Evolutionary conservation across 1,284 basidiomycete species (phyloP).

Genomic region (Cerioporus squamosus): DNA sequence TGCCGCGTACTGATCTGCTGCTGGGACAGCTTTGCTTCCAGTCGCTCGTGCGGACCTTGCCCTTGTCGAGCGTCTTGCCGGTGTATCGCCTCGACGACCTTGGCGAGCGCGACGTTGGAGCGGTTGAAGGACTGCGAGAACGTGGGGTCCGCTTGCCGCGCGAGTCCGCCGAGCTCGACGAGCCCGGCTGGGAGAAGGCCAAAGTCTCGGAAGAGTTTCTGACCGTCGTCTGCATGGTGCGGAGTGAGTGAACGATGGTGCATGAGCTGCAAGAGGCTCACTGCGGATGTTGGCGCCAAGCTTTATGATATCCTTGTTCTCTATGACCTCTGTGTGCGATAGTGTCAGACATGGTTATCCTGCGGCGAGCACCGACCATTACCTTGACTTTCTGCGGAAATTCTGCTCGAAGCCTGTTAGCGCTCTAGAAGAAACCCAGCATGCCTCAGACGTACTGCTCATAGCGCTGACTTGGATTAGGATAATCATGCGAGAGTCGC

Average conservation of each 20-base stretch:
- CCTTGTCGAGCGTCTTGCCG: constrained; percentile 51
- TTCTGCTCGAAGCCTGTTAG: constrained; percentile 25
- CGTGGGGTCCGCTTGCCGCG: constrained; percentile 48
- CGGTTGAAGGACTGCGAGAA: constrained; percentile 44
- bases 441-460: constrained; percentile 45
- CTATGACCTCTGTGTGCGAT: constrained; percentile 42
- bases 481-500: constrained; percentile 50
- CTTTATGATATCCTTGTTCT: constrained; percentile 51
- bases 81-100: constrained; percentile 59
- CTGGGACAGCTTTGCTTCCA: constrained; percentile 54
- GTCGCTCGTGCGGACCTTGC: constrained; percentile 54
- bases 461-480: constrained; percentile 62
- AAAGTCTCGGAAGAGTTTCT: constrained; percentile 63
- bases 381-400: constrained; percentile 52
- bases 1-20: constrained; percentile 50
- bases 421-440: not conserved
- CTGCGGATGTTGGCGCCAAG: constrained; percentile 65
- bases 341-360: not conserved
- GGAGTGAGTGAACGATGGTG: not conserved
- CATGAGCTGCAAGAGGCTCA: constrained; percentile 34
- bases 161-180: constrained; percentile 60
- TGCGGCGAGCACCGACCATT: not conserved
- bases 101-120: constrained; percentile 55
- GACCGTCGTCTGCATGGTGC: constrained; percentile 57
- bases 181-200: constrained; percentile 55